Base-by-base conservation (phyloP, 805 yeast genomes). In the Scheffersomyces ergatensis region DNA sequence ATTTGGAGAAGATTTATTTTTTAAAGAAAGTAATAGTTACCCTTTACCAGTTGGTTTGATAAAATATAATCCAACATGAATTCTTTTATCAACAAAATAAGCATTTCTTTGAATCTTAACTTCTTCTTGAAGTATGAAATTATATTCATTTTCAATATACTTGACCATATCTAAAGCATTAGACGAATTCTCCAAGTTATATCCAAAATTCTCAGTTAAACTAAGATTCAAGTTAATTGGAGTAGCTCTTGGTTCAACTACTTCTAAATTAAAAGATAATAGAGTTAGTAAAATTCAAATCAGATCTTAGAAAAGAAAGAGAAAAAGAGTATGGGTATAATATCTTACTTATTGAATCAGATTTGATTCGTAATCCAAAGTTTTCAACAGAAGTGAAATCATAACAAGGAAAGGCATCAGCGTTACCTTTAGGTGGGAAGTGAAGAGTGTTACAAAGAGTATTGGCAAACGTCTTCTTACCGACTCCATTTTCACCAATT, bases 51-150 rank as follows among this genome's bases (percentile, higher is more conserved):
- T 72, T 0, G 96, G 89, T 12, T 79, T 73, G 39, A 90, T 70
- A 57, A 90, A 87, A 65, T 87, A 89, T 31, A 89, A 60, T 53
- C 95, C 88, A 19, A 80, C 85, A 63, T 89, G 95, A 32, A 89
- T 82, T 37, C 93, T 74, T 50, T 75, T 66, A 53, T 89, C 95
- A 9, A 58, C 53, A 42, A 68, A 35, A 16, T 43, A 40, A 2
- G 44, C 63, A 43, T 65, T 57, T 26, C 56, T 34, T n/a, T 45
- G 39, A 20, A 51, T 45, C 20, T 43, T 41, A 8, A 43, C 20
- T 57, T 80, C 88, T 55, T 85, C 89, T 62, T 85, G 92, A 45
- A 80, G 77, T 70, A 79, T 79, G 56, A 67, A 60, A 61, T 81
- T 79, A 60, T 82, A 83, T 61, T 86, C 89, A 47, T 82, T 83